phyloP scores from a whole-genome alignment of 1,139 yeast species.

The Lodderomyces margitis region DNA sequence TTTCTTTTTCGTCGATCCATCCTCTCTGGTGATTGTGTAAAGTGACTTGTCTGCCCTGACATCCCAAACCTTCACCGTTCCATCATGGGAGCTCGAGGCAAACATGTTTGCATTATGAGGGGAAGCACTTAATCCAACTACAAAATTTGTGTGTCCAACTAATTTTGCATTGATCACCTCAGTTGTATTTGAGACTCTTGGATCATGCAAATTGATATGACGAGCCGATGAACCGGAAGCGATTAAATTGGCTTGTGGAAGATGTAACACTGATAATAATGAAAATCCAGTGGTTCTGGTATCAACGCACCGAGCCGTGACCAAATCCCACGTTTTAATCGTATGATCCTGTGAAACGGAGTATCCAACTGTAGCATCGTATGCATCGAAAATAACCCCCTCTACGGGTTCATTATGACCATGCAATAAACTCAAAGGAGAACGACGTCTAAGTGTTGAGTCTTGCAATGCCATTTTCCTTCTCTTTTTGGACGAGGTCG shows the following conservation, averaged over 20 bases:
- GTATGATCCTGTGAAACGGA: conserved; percentile 96
- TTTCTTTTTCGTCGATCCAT: conserved; percentile 47
- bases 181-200: conserved; percentile 45
- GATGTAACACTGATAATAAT: conserved; percentile 67
- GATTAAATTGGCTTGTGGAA: conserved; percentile 64
- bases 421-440: conserved; percentile 73
- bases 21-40: conserved; percentile 78
- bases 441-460: conserved; percentile 72
- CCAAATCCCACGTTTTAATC: conserved; percentile 92
- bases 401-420: conserved; percentile 88
- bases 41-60: conserved; percentile 82
- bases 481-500: conserved; percentile 87
- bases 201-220: conserved; percentile 91
- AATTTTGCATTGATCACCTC: conserved; percentile 56
- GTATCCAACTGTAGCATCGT: conserved; percentile 79
- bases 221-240: conserved; percentile 96
- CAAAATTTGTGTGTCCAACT: conserved; percentile 90
- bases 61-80: conserved; percentile 95
- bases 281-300: conserved; percentile 90
- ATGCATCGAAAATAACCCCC: conserved; percentile 69
- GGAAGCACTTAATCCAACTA: conserved; percentile 69
- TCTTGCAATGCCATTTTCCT: conserved; percentile 79
- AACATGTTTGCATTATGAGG: conserved; percentile 79
- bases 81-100: conserved; percentile 91
- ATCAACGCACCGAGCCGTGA: conserved; percentile 79